These are phyloP conservation scores for Hericium coralloides DNA, from an alignment of 768 basidiomycete species.

Conservation along the genomic window DNA sequence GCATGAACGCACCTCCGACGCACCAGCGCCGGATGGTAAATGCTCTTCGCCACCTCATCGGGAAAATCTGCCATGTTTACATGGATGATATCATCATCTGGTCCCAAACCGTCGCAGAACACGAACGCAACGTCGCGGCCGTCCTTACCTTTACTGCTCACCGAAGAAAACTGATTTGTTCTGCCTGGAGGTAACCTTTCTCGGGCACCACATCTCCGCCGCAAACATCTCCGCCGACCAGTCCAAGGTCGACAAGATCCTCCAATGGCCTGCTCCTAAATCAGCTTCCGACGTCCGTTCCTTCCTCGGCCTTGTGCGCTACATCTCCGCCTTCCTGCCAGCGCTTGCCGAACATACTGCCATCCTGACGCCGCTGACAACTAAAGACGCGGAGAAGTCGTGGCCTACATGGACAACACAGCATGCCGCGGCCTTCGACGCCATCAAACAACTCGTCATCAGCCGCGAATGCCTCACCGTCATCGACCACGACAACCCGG, in stretches of 20 bases:
- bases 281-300: not conserved
- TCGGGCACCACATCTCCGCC: not conserved
- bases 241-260: not conserved
- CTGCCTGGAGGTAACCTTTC: not conserved
- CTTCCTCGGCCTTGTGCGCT: constrained; percentile 8
- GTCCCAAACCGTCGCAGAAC: too few species aligned
- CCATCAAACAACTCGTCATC: constrained; percentile 23
- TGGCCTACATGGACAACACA: constrained; percentile 19
- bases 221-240: not conserved
- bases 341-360: constrained; percentile 11
- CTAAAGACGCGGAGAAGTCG: constrained; percentile 15
- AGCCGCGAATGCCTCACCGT: constrained; percentile 20
- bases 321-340: constrained; percentile 15
- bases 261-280: not conserved
- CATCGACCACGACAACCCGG: constrained; percentile 24
- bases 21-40: constrained; percentile 5
- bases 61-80: too few species aligned
- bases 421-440: constrained; percentile 25
- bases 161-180: not conserved
- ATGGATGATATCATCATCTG: too few species aligned
- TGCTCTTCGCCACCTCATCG: not conserved
- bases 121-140: not conserved
- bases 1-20: constrained; percentile 25
- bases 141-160: not conserved
- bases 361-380: constrained; percentile 16